Base-by-base conservation (phyloP, 331 rosid species). In the Cydonia oblonga region DNA sequence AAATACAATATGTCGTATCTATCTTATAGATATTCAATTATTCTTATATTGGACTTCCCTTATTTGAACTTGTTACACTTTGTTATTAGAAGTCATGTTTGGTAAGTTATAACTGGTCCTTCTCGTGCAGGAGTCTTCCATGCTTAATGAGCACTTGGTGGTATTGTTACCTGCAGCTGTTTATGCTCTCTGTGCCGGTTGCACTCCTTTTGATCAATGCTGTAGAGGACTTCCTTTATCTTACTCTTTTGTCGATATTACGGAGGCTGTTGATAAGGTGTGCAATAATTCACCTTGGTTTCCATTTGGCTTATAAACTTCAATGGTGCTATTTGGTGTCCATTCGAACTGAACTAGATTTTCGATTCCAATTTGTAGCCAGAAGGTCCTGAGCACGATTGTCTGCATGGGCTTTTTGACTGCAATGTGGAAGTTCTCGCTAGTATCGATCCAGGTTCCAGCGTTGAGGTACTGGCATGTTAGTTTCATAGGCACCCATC, bases 121-220 rank as follows among this genome's bases (percentile, higher is more conserved):
- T 66, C 23, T 69, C 71, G 56, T 73, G 81, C 81, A 93, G 98
- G 98, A 81, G 65, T 63, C 54, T 81, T 78, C 86, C 57, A 46
- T 66, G 44, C 80, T 78, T 73, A 85, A 84, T 74, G 90, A 87
- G 84, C 84, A 42, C 69, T 75, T 85, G 77, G 81, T 71, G 58
- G 77, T 90, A 59, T 85, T 87, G 81, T 76, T 90, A 70, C 96
- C 97, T 44, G 78, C 90, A 81, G 92, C 97, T 78, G 82, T 87
- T 52, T 85, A 75, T 86, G 88, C 98, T 70, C 96, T 93, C 78
- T 93, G 91, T 80, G 77, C 83, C 61, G 96, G 97, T 76, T 81
- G 82, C 79, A 84, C 76, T 78, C 87, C 87, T 61, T 87, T 84
- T 38, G 49, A 68, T 38, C 83, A 80, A 81, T 83, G 83, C 80